These are phyloP conservation scores for Emmonsia crescens DNA, from an alignment of 2,329 filamentous ascomycete species.

Conservation along the genomic window DNA sequence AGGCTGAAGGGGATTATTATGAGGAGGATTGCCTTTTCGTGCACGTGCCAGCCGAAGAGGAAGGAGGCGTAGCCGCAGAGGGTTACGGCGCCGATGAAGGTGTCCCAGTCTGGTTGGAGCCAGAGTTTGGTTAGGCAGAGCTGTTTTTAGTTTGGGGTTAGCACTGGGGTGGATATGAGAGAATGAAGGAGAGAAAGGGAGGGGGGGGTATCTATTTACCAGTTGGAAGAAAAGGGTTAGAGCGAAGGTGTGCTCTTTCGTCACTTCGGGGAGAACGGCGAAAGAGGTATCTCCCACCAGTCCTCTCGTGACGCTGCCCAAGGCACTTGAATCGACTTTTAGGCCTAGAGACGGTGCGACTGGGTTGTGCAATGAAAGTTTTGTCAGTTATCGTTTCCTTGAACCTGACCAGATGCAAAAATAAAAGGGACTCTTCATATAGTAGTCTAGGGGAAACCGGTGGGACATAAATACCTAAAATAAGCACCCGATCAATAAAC, in stretches of 20 bases:
- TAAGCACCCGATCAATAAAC: conserved; percentile 72
- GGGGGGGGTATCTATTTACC: conserved; percentile 30
- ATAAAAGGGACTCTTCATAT: too few relatives aligned
- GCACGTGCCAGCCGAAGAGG: conserved; percentile 96
- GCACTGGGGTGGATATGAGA: conserved; percentile 6
- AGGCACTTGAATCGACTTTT: conserved; percentile 58
- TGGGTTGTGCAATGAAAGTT: conserved; percentile 23
- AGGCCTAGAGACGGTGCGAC: conserved; percentile 75
- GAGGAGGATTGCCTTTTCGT: conserved; percentile 91
- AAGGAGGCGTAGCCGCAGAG: conserved; percentile 95
- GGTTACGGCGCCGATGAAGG: conserved; percentile 78
- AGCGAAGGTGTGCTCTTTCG: conserved; percentile 66
- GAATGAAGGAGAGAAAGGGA: neutral
- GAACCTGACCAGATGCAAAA: neutral
- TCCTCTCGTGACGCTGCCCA: conserved; percentile 83
- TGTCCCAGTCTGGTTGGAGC: conserved; percentile 68
- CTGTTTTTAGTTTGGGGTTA: conserved; percentile 21
- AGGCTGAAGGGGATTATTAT: conserved; percentile 93
- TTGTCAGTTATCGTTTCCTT: neutral
- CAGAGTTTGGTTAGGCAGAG: conserved; percentile 75
- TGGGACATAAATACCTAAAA: conserved; percentile 53
- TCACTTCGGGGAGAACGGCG: conserved; percentile 80
- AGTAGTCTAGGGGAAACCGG: neutral
- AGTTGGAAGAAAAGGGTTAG: conserved; percentile 75
- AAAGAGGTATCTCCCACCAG: conserved; percentile 90